Evolutionary conservation across 2,329 filamentous ascomycete species (phyloP).

Genomic region (Magnaporthales sp.): DNA sequence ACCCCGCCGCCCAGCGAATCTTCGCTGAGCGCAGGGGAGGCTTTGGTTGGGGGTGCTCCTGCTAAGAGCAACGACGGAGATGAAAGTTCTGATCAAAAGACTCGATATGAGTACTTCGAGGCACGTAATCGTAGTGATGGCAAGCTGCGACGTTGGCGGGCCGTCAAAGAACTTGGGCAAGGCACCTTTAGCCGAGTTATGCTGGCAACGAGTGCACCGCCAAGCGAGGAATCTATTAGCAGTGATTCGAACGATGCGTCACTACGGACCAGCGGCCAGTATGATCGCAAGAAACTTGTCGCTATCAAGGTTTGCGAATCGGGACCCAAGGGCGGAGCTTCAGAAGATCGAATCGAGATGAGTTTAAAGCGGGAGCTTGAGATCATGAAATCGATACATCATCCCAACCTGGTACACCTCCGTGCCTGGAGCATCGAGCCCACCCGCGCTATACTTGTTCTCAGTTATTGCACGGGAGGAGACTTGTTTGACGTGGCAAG

Average conservation of each 20-base stretch:
- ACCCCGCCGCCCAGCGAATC: conserved; percentile 79
- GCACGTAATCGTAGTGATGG: conserved; percentile 57
- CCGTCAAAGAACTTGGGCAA: conserved; percentile 73
- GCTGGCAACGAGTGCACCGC: conserved; percentile 72
- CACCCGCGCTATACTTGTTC: conserved; percentile 71
- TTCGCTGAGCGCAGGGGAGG: conserved; percentile 40
- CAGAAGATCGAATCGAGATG: conserved; percentile 86
- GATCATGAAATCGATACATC: conserved; percentile 79
- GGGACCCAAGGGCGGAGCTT: conserved; percentile 85
- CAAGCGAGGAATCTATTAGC: conserved; percentile 31
- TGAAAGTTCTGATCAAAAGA: conserved; percentile 19
- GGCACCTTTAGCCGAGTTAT: conserved; percentile 95
- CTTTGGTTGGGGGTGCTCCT: conserved; percentile 23
- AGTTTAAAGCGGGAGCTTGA: conserved; percentile 92
- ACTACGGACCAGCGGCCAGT: conserved; percentile 12
- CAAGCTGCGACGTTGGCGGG: conserved; percentile 70
- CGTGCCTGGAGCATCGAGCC: conserved; percentile 86
- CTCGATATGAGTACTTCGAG: conserved; percentile 56
- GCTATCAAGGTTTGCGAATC: conserved; percentile 95
- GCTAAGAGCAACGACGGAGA: conserved; percentile 17
- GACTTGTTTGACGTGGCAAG: conserved; percentile 92
- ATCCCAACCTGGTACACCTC: conserved; percentile 84
- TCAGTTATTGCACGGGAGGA: conserved; percentile 88
- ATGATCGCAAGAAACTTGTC: conserved; percentile 72
- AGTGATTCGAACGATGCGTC: conserved; percentile 21